Base-by-base conservation (phyloP, 164 flowering plant species). In the Sedum album region DNA sequence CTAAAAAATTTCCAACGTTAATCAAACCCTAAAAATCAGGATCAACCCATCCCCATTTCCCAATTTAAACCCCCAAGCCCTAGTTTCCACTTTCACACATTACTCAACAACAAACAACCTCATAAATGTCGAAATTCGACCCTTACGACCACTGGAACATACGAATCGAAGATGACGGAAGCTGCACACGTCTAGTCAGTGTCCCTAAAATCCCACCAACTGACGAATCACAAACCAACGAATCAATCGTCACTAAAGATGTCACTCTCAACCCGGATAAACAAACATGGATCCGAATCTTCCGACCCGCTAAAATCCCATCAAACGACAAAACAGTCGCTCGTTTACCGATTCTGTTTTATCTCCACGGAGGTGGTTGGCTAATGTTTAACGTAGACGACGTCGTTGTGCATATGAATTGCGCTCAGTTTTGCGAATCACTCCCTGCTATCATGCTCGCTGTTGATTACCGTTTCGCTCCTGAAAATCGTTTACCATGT, bases 401-500 rank as follows among this genome's bases (percentile, higher is more conserved):
- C 20, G 38, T 66, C 8, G 0, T 68, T 7, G 31, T 60, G 60
- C 83, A 86, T 70, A 65, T 67, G 6, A 48, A 33, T 0, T 74
- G 81, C 72, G 41, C 68, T 20, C 53, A 68, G 11, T 48, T 74
- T 13, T 66, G 80, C 7, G 60, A 65, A 10, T 77, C 76, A 2
- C n/a, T 82, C 2, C 86, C 82, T 1, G 77, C 83, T n/a, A 75
- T 86, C 10, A 55, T 83, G 2, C 51, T 86, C 20, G 77, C 84
- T 1, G 80, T 85, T 8, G 73, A 78, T 0, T 83, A 75, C 68
- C 85, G 94, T 0, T 77, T 80, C 8, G 84, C 91, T 0, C 94
- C 94, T 1, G 94, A 88, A 68, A 21, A 62, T 61, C 75, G 82
- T 2, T 79, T 88, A 41, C 91, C 94, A 0, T 82, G 82, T 0